Base-by-base conservation (phyloP, 2,329 filamentous ascomycete genomes). In the Setomelanomma holmii region DNA sequence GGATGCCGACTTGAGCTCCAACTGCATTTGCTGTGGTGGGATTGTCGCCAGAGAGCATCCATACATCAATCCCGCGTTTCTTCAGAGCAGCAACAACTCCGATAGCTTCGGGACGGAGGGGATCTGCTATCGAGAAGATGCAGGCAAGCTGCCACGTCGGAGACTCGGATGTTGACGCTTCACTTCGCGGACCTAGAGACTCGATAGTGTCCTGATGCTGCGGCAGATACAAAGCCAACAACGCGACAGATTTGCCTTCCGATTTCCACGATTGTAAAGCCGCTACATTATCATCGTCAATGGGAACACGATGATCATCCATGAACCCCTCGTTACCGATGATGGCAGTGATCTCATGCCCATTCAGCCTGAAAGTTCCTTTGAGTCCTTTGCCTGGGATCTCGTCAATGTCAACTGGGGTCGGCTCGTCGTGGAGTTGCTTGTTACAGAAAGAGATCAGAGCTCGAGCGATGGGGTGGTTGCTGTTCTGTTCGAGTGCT, bases 41-140 rank as follows among this genome's bases (percentile, higher is more conserved):
- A 68, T 96, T 96, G 78, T 97, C 93, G 23, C 93, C 93, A 0
- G 91, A 96, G 33, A 96, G 86, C 91, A 97, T 96, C 86, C 89
- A 96, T 4, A 96, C 89, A 24, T 87, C 84, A 40, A 89, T 87
- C 17, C 88, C 86, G 14, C 84, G 83, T 4, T 81, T 74, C 38
- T 84, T 82, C 0, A 96, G 84, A 1, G 86, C 80, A 5, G 76
- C 73, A 51, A 96, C 83, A 16, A 93, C 86, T 6, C 78, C 67
- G 1, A 77, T 74, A 0, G 91, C 87, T 74, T 96, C 90, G 0
- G 85, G 83, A 2, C 93, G 88, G 57, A 96, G 84, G 1, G 90
- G 86, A 61, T 97, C 93, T 0, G 92, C 87, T 42, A 93, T 88
- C 40, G 91, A 86, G 59, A 96, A 86, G 10, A 87, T 81, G 1